Percentiles rank a stretch among this genome's conserved stretches.
Conservation (phyloP, 257 asterid genomes). For the Catharanthus roseus region DNA sequence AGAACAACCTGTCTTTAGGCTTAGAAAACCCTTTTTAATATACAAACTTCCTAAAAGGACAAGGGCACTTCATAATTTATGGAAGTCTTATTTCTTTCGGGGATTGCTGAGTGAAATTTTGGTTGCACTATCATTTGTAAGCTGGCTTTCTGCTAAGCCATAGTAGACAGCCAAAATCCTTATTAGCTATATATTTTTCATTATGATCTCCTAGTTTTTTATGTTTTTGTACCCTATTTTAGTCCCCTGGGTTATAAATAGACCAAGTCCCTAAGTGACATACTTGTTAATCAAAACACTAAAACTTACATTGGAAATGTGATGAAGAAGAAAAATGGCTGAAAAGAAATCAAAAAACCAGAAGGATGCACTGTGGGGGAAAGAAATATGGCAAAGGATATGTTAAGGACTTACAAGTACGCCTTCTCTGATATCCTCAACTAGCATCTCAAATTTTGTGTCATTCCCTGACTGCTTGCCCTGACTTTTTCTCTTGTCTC, state of each 20-base stretch:
- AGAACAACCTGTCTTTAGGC: neutral
- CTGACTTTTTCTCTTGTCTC: constrained; percentile 51
- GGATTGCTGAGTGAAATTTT: neutral
- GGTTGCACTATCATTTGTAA: neutral
- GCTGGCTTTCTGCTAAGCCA: neutral
- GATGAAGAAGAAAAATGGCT: neutral
- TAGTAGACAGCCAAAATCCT: neutral
- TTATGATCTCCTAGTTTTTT: neutral
- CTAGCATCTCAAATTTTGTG: constrained; percentile 80
- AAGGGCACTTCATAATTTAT: neutral
- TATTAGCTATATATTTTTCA: neutral
- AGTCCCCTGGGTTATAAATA: no score
- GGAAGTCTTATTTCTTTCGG: neutral
- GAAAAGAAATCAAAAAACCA: no score
- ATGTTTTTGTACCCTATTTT: no score
- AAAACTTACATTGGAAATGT: no score
- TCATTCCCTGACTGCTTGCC: constrained; percentile 53
- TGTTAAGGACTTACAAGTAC: constrained; percentile 59
- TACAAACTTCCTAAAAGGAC: neutral
- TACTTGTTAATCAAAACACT: neutral
- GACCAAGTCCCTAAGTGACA: neutral
- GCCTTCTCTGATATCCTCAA: constrained; percentile 87
- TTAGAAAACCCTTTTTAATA: neutral
- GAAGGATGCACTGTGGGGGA: no score
- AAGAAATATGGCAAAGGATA: neutral